Conservation (phyloP, 768 basidiomycete genomes). For the Rhodotorula babjevae region DNA sequence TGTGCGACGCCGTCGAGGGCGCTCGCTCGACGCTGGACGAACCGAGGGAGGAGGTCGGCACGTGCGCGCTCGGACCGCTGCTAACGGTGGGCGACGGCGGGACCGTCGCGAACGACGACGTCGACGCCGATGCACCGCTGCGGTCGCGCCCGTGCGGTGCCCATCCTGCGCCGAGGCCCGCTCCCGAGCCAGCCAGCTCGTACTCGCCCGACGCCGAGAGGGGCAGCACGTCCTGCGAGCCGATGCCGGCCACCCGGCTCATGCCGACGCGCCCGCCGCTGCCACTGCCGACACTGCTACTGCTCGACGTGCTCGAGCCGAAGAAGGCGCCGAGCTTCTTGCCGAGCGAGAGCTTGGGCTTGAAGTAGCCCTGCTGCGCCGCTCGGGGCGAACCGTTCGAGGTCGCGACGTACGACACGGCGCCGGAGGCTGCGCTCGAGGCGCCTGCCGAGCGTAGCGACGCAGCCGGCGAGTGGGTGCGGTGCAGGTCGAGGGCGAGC, state of each 20-base stretch:
- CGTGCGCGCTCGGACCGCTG: too few species aligned
- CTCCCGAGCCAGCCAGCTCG: too few species aligned
- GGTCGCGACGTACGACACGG: conserved; percentile 9
- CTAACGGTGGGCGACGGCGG: neutral
- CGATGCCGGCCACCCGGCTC: neutral
- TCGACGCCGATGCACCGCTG: neutral
- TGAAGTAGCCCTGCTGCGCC: neutral
- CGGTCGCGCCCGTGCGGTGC: neutral
- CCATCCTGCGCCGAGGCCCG: too few species aligned
- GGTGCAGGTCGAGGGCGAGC: neutral
- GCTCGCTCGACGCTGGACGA: too few species aligned
- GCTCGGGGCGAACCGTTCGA: neutral
- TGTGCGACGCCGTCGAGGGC: too few species aligned
- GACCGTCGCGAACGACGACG: too few species aligned
- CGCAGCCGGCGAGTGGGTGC: neutral
- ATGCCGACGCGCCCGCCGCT: too few species aligned
- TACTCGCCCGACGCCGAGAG: too few species aligned
- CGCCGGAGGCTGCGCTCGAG: neutral
- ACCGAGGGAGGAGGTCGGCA: too few species aligned
- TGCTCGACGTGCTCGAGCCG: neutral
- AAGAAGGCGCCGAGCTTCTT: conserved; percentile 10
- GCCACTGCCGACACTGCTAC: too few species aligned
- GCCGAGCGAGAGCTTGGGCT: conserved; percentile 16
- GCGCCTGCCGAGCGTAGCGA: conserved; percentile 11
- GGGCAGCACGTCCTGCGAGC: conserved; percentile 2